These are phyloP conservation scores for Taxillus chinensis DNA, from an alignment of 164 flowering plant species.

Conservation along the genomic window DNA sequence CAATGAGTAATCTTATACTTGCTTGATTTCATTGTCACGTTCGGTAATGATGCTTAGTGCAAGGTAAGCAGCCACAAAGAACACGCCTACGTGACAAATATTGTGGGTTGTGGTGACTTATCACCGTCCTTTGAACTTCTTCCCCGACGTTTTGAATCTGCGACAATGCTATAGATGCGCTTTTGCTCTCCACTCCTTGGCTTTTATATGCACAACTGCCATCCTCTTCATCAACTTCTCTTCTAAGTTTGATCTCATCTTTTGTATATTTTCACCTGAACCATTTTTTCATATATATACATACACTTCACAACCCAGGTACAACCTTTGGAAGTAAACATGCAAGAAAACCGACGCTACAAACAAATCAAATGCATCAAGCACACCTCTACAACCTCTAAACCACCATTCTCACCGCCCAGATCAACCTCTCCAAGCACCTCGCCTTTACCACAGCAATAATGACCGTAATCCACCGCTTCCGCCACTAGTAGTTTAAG, in stretches of 20 bases:
- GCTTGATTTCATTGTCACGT: neutral
- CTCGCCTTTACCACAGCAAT: too few species aligned
- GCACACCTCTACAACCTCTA: too few species aligned
- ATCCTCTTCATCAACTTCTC: constrained; percentile 87
- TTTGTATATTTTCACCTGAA: constrained; percentile 85
- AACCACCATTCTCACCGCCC: too few species aligned
- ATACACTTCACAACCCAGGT: neutral
- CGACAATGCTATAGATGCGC: constrained; percentile 62
- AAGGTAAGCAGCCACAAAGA: constrained; percentile 48
- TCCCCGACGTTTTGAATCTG: constrained; percentile 39
- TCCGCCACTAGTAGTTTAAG: too few species aligned
- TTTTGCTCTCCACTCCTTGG: constrained; percentile 70
- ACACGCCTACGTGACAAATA: constrained; percentile 11
- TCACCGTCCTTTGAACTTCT: constrained; percentile 34
- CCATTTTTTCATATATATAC: neutral
- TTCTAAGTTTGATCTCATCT: constrained; percentile 78
- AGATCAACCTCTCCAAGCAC: too few species aligned
- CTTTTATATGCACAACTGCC: constrained; percentile 70
- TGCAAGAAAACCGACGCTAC: too few species aligned
- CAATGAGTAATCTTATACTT: too few species aligned
- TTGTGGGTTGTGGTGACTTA: constrained; percentile 13
- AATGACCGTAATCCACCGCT: too few species aligned
- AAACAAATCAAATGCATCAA: too few species aligned
- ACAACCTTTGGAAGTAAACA: too few species aligned
- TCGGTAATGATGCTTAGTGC: constrained; percentile 12